Base-by-base conservation (phyloP, 495 filamentous ascomycete species). In the Aspergillus carlsbadensis region DNA sequence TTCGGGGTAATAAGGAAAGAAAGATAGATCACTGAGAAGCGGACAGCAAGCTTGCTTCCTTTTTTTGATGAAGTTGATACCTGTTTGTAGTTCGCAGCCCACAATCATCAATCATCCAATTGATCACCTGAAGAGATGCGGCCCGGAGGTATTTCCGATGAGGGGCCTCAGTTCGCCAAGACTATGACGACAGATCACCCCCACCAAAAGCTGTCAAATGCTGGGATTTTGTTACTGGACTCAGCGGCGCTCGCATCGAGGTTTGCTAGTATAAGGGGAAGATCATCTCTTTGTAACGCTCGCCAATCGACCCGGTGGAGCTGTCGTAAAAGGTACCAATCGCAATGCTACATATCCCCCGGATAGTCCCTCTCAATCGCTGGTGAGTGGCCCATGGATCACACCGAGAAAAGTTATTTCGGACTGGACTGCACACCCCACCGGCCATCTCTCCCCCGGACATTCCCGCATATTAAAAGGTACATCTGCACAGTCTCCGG, bases 311-410 rank as follows among this genome's bases (percentile, higher is more conserved):
- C 15, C 15, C 8, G 18, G 39, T 46, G 33, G 42, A 36, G 46
- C n/a, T 45, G 10, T 20, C 8, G 5, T 20, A 13, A 47, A 37
- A 5, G 35, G 41, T 22, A 33, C 53, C 49, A 58, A 45, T 48
- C 54, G 51, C 44, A 26, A 58, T 58, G 56, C 29, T 20, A 59
- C 52, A 49, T 46, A 33, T 43, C 36, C 54, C 37, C 10, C 11
- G 24, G 35, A 51, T 22, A 22, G 34, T 39, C 34, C 53, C 49
- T 31, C 49, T 51, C 29, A 15, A 22, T 41, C 17, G 21, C 43
- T 40, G 39, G 61, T 63, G 37, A 59, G 61, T 63, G 52, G 49
- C 53, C 31, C 46, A 37, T 54, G 40, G 50, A 65, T 62, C 55
- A 35, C 42, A 47, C 46, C 33, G 50, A 55, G 59, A 41, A 53